Base-by-base conservation (phyloP, 176 grass and related monocot genomes). In the Triticum timopheevii region DNA sequence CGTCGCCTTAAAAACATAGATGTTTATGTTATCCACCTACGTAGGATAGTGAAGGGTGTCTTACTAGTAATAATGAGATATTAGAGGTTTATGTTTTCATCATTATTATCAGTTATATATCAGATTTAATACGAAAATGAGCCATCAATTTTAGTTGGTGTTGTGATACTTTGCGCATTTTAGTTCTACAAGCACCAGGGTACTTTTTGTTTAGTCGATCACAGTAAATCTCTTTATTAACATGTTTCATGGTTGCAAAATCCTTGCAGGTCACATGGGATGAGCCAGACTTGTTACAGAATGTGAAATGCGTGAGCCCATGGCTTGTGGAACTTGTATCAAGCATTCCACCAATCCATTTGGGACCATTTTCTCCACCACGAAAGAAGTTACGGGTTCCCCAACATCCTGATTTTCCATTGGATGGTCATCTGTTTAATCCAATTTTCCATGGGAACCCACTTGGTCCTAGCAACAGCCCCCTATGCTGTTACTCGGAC, bases 231-330 rank as follows among this genome's bases (percentile, higher is more conserved):
- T 82, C 16, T 50, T 80, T 56, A 70, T 71, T n/a, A 68, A 81
- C 50, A 52, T 10, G 7, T 2, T 38, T 78, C 31, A 64, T 73
- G 23, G 39, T 78, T 73, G 15, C 40, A 10, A 78, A 81, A 78
- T 88, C 73, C 47, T 73, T 91, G 63, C 85, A 95, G 94, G 91
- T 93, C 82, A 64, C 94, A 59, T 95, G 94, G 94, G 94, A 95
- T 89, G 94, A 95, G 85, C 94, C 94, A 20, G 94, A 93, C 73
- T 80, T 95, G 61, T 80, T 95, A 59, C 94, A 93, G 79, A 95
- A 95, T 83, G 94, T 95, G 74, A 95, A 83, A 76, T 78, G 86
- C 80, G 93, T 95, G 34, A 95, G 73, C 28, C 93, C 93, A 61
- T 95, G 93, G 93, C 88, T 95, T 61, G 89, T 93, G 80, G 89